Conservation (phyloP, 75 land plant genomes). For the Pinus taeda region DNA sequence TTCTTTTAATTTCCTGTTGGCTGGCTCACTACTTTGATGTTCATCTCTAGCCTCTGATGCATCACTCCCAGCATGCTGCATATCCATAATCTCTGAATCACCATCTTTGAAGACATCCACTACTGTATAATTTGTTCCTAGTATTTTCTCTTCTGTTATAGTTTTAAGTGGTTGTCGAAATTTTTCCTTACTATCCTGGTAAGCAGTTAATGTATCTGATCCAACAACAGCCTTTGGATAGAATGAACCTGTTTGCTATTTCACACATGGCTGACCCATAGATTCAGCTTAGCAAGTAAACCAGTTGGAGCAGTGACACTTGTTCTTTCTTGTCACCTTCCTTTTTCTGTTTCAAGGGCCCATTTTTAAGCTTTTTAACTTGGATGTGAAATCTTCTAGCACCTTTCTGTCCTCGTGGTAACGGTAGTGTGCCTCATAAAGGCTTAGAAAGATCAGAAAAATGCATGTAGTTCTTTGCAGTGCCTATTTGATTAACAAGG, state of each 20-base stretch:
- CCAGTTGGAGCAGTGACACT: conserved; percentile 73
- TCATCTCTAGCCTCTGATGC: background rate
- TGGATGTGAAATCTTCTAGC: background rate
- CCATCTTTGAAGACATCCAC: background rate
- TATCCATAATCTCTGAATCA: conserved; percentile 7
- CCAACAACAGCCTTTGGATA: conserved; percentile 57
- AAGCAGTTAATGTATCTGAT: conserved; percentile 19
- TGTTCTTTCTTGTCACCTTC: conserved; percentile 54
- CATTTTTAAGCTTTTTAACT: conserved; percentile 16
- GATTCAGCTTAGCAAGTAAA: conserved; percentile 65
- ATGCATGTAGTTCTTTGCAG: background rate
- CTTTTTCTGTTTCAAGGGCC: conserved; percentile 27
- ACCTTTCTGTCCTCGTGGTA: conserved; percentile 6
- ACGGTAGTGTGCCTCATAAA: background rate
- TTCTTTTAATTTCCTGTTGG: background rate
- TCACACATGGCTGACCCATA: conserved; percentile 76
- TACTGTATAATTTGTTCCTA: background rate
- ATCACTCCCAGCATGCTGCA: background rate
- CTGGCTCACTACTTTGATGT: background rate
- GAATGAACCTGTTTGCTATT: conserved; percentile 79
- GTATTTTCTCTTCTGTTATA: background rate
- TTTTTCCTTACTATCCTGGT: background rate
- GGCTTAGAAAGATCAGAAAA: conserved; percentile 3
- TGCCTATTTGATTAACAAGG: background rate
- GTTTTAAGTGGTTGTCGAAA: background rate